Evolutionary conservation across 129 eudicot genomes (phyloP).

Genomic region (Chrysanthemum makinoi): DNA sequence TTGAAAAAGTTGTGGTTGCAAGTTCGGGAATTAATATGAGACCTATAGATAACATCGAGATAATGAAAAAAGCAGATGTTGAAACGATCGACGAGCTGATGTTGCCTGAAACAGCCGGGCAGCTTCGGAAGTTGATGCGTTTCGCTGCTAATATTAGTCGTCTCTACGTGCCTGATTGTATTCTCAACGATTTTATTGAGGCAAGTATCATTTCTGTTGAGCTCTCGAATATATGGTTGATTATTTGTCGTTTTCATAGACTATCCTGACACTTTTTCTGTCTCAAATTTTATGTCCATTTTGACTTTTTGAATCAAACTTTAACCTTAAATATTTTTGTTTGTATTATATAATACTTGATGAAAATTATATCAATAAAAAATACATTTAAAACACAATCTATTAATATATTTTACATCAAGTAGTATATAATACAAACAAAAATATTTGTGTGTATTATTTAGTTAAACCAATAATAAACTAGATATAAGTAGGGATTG

Average conservation of each 20-base stretch:
- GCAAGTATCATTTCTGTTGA: slow-evolving; percentile 28
- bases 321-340: too few relatives aligned
- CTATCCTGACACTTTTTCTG: too few relatives aligned
- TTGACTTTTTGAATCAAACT: too few relatives aligned
- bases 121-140: slow-evolving; percentile 49
- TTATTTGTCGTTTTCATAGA: slow-evolving; percentile 3
- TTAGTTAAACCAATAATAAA: too few relatives aligned
- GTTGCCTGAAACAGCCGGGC: slow-evolving; percentile 59
- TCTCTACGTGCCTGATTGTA: slow-evolving; percentile 59
- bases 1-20: slow-evolving; percentile 78
- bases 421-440: too few relatives aligned
- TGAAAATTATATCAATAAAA: too few relatives aligned
- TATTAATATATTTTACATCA: too few relatives aligned
- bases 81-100: slow-evolving; percentile 59
- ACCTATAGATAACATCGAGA: slow-evolving; percentile 40
- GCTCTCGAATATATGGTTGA: neutral
- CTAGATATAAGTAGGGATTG: too few relatives aligned
- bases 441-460: too few relatives aligned
- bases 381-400: too few relatives aligned
- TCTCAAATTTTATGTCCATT: too few relatives aligned
- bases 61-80: slow-evolving; percentile 54
- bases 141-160: slow-evolving; percentile 33
- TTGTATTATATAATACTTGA: too few relatives aligned
- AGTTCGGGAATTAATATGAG: slow-evolving; percentile 65
- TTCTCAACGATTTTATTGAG: slow-evolving; percentile 57